Percentiles rank a stretch among this genome's conserved stretches.
Evolutionary conservation across 495 filamentous ascomycete species (phyloP).

Genomic region (Talaromyces liani): DNA sequence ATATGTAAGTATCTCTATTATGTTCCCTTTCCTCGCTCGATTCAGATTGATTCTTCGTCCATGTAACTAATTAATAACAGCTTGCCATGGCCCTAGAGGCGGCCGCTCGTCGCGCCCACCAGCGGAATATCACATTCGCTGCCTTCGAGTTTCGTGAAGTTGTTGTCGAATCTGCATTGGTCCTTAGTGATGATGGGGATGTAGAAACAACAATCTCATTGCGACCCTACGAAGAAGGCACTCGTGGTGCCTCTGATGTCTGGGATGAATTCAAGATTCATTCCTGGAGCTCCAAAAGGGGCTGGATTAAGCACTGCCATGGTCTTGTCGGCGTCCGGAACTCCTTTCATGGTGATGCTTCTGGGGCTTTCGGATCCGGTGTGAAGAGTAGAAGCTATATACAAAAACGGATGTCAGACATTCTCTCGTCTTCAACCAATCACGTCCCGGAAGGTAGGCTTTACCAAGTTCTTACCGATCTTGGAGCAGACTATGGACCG

Average conservation of each 20-base stretch:
- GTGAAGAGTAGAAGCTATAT: neutral
- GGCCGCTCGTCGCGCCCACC: conserved; percentile 8
- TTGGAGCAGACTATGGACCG: conserved; percentile 31
- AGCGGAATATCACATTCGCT: conserved; percentile 14
- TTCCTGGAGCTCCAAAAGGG: conserved; percentile 22
- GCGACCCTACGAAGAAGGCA: conserved; percentile 29
- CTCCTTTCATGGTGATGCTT: neutral
- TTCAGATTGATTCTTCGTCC: neutral
- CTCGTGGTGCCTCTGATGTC: conserved; percentile 25
- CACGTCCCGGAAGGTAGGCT: conserved; percentile 19
- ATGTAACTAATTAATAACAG: conserved; percentile 15
- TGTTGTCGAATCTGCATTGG: conserved; percentile 30
- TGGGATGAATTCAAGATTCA: conserved; percentile 33
- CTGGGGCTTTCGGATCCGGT: conserved; percentile 8
- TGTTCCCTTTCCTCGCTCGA: neutral
- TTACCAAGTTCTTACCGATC: conserved; percentile 19
- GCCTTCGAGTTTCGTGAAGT: conserved; percentile 32
- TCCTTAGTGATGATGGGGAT: conserved; percentile 32
- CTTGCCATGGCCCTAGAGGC: conserved; percentile 43
- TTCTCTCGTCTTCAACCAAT: conserved; percentile 13
- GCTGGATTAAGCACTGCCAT: conserved; percentile 30
- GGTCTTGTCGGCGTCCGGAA: conserved; percentile 15
- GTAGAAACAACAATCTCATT: conserved; percentile 34
- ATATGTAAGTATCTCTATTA: conserved; percentile 23
- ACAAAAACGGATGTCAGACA: conserved; percentile 11